phyloP scores from a whole-genome alignment of 2,329 filamentous ascomycete species.

The Helicocarpus griseus region DNA sequence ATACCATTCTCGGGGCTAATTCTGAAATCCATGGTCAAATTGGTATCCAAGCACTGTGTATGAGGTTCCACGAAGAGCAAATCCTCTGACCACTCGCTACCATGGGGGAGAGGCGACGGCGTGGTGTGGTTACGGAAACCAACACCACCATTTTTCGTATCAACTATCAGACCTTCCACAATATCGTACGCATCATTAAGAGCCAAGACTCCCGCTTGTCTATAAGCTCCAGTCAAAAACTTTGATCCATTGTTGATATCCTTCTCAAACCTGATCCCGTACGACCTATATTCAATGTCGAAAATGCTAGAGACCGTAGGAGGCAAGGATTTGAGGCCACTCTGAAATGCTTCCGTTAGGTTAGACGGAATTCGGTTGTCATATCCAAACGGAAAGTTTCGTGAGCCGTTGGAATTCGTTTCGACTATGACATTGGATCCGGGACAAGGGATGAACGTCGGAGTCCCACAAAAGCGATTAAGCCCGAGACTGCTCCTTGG shows the following conservation, averaged over 20 bases:
- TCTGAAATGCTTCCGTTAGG: constrained; percentile 29
- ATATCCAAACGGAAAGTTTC: constrained; percentile 18
- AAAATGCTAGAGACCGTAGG: constrained; percentile 34
- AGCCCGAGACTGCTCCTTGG: constrained; percentile 23
- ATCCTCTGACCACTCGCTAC: constrained; percentile 39
- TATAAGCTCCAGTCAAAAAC: constrained; percentile 23
- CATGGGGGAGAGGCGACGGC: constrained; percentile 24
- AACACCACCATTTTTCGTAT: constrained; percentile 32
- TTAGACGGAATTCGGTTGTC: constrained; percentile 26
- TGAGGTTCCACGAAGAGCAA: constrained; percentile 40
- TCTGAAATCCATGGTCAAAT: constrained; percentile 33
- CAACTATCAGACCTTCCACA: constrained; percentile 38
- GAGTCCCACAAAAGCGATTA: constrained; percentile 23
- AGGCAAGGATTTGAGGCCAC: constrained; percentile 21
- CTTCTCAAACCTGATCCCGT: constrained; percentile 13
- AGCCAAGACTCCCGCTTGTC: constrained; percentile 22
- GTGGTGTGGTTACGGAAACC: constrained; percentile 39
- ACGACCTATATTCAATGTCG: constrained; percentile 32
- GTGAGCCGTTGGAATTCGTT: constrained; percentile 15
- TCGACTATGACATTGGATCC: constrained; percentile 14
- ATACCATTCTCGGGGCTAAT: constrained; percentile 14
- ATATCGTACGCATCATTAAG: constrained; percentile 24
- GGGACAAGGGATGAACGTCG: constrained; percentile 16
- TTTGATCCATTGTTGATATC: constrained; percentile 23
- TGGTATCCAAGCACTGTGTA: constrained; percentile 34